Evolutionary conservation across 1,284 basidiomycete species (phyloP), one percentile per base, ranked within the genome.

Genomic region (Cutaneotrichosporon curvatum): DNA sequence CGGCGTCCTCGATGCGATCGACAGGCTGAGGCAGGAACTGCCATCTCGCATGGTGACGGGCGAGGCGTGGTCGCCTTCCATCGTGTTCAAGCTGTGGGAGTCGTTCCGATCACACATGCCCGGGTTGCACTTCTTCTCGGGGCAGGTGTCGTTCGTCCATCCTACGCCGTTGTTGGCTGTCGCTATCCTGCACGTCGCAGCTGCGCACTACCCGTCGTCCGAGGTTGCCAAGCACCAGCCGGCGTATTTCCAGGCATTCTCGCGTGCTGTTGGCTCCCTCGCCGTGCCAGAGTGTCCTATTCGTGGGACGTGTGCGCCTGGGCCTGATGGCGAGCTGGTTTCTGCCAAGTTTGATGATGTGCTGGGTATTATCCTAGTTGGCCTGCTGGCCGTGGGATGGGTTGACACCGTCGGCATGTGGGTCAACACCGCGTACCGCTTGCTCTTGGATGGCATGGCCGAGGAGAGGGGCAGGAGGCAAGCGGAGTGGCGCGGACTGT

Each of bases 351-450:
- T 57, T 31, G 52, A 57, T 37, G 50, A 57, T 30, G 50, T 57
- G 7, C 40, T 57, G 6, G 55, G 52, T 5, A 57, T 57, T 28
- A 57, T 54, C 38, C 45, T 57, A 15, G 49, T 47, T 1, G 52
- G 55, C 8, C 35, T 57, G 1, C 45, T 57, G 8, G 52, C 50
- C 4, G 47, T 57, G n/a, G 55, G 55, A 1, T 57, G 52, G 52
- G 55, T 57, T 23, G 55, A 57, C 32, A 54, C 55, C 0, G 47
- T 57, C 6, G 55, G 55, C 30, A 49, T 57, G 47, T 57, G 55
- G 55, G 47, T 54, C 25, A 49, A 53, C 44, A 48, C 50, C 1
- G 55, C 45, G 2, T 57, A 54, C 33, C 51, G 55, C 5, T 32
- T 57, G 4, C 45, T 57, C 10, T 43, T 57, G 5, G 55, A 57